A percentile compares a stretch with the other conserved stretches of the same genome.
Conservation (phyloP, 176 grass and related monocot genomes). For the sorghum (Sorghum bicolor) region Sorghum_bicolor_NCBIv3 NC_012871.2:62039501-62040000, state of each 20-base stretch:
- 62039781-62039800: fast-evolving
- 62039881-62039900: no score
- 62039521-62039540: background rate
- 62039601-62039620: background rate
- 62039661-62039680: fast-evolving
- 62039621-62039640: background rate
- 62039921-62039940: fast-evolving
- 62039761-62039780: background rate
- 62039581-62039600: background rate
- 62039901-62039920: background rate
- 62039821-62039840: background rate
- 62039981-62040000: background rate
- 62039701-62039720: fast-evolving
- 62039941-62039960: fast-evolving
- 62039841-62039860: no score
- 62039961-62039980: fast-evolving
- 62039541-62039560: fast-evolving
- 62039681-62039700: fast-evolving
- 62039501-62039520: background rate
- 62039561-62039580: background rate
- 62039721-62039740: fast-evolving
- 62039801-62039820: no score
- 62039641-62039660: fast-evolving
- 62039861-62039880: no score
- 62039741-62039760: background rate